Evolutionary conservation across 2,329 filamentous ascomycete species (phyloP), one percentile per base, ranked within the genome.

Genomic region (Clonostachys chloroleuca): DNA sequence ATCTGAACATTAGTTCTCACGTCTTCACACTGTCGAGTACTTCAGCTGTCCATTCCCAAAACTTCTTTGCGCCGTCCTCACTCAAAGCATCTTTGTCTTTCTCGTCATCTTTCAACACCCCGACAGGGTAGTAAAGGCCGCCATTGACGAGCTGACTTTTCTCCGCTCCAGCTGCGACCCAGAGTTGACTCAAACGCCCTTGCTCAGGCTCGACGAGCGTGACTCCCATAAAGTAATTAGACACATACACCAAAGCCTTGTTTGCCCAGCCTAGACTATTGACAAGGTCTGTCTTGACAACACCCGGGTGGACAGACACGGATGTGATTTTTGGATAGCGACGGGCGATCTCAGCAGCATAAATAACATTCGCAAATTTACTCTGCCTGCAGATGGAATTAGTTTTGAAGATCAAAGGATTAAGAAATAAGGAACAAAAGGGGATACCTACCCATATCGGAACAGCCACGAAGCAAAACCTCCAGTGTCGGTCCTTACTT

Each of bases 321-420:
- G 39, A 18, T 13, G 37, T 60, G 33, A 64, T 50, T 5, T 51
- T 43, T 10, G 55, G 56, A 41, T 59, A 51, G 14, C 47, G 47
- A 40, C 53, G 50, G 4, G 58, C 60, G 3, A 66, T 49, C 43
- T 62, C 53, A 6, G 52, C 49, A 12, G 61, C 52, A 44, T 56
- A 61, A 33, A 65, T 52, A n/a, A 64, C 37, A 43, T 61, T 60
- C n/a, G 60, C 59, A 8, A 65, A 45, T 52, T 66, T 67, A 49
- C 57, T 60, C 52, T 61, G 60, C 10, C 52, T 55, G 45, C 64
- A 65, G 6, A 17, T 58, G 56, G 7, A 40, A 37, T 44, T 54
- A 55, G 5, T 54, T 42, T 12, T 48, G 49, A 44, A 59, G 46
- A 4, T 48, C 35, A 5, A 54, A 48, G 12, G 4, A 10, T 4